A percentile compares a stretch with the other conserved stretches of the same genome.
These are phyloP conservation scores for Nymphaea thermarum DNA, from an alignment of 164 flowering plant genomes.

Conservation along the genomic window DNA sequence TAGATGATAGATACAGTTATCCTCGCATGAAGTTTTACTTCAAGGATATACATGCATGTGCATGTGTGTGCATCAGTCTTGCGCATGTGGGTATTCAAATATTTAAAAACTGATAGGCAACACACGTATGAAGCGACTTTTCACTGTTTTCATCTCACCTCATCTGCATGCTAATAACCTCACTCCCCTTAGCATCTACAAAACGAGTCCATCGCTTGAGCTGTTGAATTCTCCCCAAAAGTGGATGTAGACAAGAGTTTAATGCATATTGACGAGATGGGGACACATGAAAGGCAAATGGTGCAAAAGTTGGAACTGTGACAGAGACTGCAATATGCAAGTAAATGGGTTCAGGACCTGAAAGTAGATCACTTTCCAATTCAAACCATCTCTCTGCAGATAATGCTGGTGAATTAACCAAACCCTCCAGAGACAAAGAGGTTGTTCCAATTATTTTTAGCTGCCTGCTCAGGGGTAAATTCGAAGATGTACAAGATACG, in stretches of 20 bases:
- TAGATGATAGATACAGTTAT: neutral
- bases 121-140: neutral
- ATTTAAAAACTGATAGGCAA: neutral
- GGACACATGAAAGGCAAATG: constrained; percentile 40
- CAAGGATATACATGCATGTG: neutral
- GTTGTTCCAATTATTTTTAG: constrained; percentile 41
- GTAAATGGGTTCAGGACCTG: constrained; percentile 40
- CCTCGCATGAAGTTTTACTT: neutral
- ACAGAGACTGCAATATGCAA: constrained; percentile 61
- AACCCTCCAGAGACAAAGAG: constrained; percentile 43
- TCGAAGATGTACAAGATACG: constrained; percentile 28
- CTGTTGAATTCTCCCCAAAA: constrained; percentile 27
- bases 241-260: constrained; percentile 41
- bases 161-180: constrained; percentile 62
- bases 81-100: neutral
- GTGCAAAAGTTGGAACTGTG: constrained; percentile 44
- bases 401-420: constrained; percentile 38
- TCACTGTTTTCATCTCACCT: constrained; percentile 31
- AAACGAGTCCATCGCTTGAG: constrained; percentile 41
- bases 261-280: constrained; percentile 27
- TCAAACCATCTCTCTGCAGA: constrained; percentile 67
- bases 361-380: constrained; percentile 24
- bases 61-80: neutral
- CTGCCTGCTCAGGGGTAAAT: constrained; percentile 22
- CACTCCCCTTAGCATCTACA: constrained; percentile 39